These are phyloP conservation scores for Urtica urens DNA, from an alignment of 306 rosid species.

Conservation along the genomic window DNA sequence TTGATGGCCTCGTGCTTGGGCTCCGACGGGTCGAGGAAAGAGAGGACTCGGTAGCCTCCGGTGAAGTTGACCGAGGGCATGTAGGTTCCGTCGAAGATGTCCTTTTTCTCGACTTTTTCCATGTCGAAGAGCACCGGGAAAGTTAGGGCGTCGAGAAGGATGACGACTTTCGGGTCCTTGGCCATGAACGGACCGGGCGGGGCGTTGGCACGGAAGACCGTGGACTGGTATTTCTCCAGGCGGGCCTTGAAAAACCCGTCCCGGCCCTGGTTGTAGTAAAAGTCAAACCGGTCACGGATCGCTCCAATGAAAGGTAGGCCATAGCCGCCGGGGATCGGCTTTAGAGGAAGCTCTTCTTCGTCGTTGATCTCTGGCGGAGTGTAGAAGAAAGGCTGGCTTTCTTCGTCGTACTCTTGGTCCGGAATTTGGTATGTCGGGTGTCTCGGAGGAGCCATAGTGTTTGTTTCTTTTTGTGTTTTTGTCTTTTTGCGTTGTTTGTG, in stretches of 20 bases:
- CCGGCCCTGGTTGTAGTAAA: conserved; percentile 52
- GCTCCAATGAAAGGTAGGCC: conserved; percentile 52
- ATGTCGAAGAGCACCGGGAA: conserved; percentile 55
- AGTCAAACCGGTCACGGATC: conserved; percentile 41
- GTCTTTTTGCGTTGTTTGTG: too few species aligned
- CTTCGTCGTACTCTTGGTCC: too few species aligned
- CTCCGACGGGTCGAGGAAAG: conserved; percentile 54
- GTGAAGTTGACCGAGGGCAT: conserved; percentile 63
- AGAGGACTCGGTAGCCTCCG: conserved; percentile 54
- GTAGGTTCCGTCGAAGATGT: conserved; percentile 68
- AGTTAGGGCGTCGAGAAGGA: conserved; percentile 43
- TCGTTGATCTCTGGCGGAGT: too few species aligned
- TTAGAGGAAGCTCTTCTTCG: conserved; percentile 23
- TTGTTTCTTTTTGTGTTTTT: too few species aligned
- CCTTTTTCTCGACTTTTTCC: conserved; percentile 35
- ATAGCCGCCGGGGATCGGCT: conserved; percentile 47
- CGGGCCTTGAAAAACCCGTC: conserved; percentile 42
- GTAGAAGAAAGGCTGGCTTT: too few species aligned
- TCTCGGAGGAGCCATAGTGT: too few species aligned
- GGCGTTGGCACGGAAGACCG: conserved; percentile 64
- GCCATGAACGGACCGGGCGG: conserved; percentile 70
- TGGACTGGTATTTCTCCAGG: conserved; percentile 33
- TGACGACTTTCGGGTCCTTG: conserved; percentile 35
- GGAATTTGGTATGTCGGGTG: too few species aligned
- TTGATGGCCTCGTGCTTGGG: conserved; percentile 38